Base-by-base conservation (phyloP, 148 eudicot genomes). In the Fallopia convolvulus region DNA sequence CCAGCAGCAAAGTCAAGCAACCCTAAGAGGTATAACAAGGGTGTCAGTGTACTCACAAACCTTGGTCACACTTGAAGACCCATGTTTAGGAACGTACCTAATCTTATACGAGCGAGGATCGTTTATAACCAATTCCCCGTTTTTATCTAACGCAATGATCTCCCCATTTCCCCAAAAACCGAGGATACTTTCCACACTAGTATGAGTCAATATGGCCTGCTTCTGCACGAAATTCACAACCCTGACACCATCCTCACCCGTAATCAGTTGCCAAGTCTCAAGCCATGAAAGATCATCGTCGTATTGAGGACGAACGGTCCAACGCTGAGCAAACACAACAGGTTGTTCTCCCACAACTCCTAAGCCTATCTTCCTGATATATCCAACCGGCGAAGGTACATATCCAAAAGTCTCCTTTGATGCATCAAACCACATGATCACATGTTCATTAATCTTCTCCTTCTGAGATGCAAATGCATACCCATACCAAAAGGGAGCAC, bases 11-110 rank as follows among this genome's bases (percentile, higher is more conserved):
- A 8, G 30, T 71, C 46, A 71, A 71, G 74, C 74, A 23, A 21
- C 4, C n/a, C 46, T 71, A 71, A 18, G 3, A 15, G 76, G 76
- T 20, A 3, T 18, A 47, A 74, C 58, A 18, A 81, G 46, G 58
- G 74, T 77, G 18, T 74, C 80, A 60, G 72, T 76, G 72, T 77
- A 72, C 53, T 56, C 66, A 50, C 52, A 77, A 48, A 81, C 65
- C 3, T 81, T 77, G 20, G 63, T 8, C n/a, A 41, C 72, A 72
- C 80, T 56, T 63, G 80, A 20, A 56, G 49, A 36, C 26, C 65
- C 80, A n/a, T 72, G 40, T 30, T 20, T 15, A 40, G 47, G 74
- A 73, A 81, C 9, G 77, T 44, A 48, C 77, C 53, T 77, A 21
- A 80, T 23, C 39, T 30, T 36, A 36, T 36, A 36, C 3, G 63